Evolutionary conservation across 176 grass and related monocot species (phyloP).

Genomic region (Saccharum officinarum): DNA sequence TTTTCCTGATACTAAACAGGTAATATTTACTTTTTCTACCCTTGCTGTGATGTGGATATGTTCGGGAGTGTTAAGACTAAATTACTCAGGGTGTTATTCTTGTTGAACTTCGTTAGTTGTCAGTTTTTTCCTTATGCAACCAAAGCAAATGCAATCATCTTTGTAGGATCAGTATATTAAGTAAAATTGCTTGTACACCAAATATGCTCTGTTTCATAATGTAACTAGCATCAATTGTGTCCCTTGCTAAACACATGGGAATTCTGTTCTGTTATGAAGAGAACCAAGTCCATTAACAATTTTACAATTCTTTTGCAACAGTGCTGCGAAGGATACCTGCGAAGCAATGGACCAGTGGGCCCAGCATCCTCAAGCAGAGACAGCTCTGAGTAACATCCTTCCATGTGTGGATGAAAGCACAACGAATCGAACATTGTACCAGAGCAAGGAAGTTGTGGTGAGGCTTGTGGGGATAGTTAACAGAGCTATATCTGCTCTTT

Average conservation of each 20-base stretch:
- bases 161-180: background rate
- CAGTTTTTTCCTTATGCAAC: constrained; percentile 1
- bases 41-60: background rate
- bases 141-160: constrained; percentile 20
- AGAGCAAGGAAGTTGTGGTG: constrained; percentile 81
- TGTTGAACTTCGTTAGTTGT: background rate
- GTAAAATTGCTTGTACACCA: background rate
- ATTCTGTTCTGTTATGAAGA: constrained; percentile 6
- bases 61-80: background rate
- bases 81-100: background rate
- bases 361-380: constrained; percentile 77
- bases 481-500: constrained; percentile 66
- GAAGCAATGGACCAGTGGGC: constrained; percentile 92
- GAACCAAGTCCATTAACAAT: constrained; percentile 13
- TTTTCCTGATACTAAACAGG: constrained; percentile 76
- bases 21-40: constrained; percentile 28
- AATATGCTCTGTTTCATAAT: background rate
- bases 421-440: constrained; percentile 82
- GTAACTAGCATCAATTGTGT: background rate
- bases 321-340: constrained; percentile 78
- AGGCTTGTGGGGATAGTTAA: constrained; percentile 75
- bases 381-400: constrained; percentile 81
- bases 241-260: background rate
- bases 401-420: constrained; percentile 88
- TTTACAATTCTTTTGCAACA: constrained; percentile 24